Conservation (phyloP, 2,329 filamentous ascomycete species). For the Aureobasidium sp. region DNA sequence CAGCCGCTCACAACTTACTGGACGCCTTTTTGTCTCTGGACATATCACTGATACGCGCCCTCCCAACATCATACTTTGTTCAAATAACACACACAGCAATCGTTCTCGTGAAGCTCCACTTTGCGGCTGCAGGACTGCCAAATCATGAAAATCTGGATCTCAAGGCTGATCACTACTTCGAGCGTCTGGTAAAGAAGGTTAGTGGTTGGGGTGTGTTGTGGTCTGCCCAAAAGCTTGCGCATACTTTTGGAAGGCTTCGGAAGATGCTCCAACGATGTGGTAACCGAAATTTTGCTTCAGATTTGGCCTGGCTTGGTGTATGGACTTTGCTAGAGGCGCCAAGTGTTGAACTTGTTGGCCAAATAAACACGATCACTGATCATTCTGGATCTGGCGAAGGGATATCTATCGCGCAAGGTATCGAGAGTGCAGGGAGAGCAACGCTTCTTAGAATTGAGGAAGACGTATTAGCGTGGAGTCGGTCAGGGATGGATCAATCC, state of each 20-base stretch:
- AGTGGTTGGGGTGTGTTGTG: background rate
- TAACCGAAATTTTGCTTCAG: background rate
- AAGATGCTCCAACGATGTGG: background rate
- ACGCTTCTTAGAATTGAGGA: background rate
- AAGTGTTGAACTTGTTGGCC: background rate
- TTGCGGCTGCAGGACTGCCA: background rate
- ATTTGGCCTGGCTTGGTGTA: background rate
- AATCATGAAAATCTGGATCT: background rate
- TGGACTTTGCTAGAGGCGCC: background rate
- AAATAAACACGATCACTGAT: background rate
- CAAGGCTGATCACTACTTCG: background rate
- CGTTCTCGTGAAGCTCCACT: background rate
- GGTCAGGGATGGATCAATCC: background rate
- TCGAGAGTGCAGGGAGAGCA: background rate
- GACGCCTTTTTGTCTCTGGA: background rate
- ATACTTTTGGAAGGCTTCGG: background rate
- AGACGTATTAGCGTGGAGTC: too few species aligned
- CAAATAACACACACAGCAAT: background rate
- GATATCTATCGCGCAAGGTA: background rate
- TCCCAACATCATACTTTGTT: background rate
- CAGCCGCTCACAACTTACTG: background rate
- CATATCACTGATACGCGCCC: background rate
- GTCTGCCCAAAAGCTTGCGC: background rate
- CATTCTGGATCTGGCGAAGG: background rate
- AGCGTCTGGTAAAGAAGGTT: background rate